Evolutionary conservation across 305 asterid species (phyloP).

Genomic region (Fraxinus greggii): DNA sequence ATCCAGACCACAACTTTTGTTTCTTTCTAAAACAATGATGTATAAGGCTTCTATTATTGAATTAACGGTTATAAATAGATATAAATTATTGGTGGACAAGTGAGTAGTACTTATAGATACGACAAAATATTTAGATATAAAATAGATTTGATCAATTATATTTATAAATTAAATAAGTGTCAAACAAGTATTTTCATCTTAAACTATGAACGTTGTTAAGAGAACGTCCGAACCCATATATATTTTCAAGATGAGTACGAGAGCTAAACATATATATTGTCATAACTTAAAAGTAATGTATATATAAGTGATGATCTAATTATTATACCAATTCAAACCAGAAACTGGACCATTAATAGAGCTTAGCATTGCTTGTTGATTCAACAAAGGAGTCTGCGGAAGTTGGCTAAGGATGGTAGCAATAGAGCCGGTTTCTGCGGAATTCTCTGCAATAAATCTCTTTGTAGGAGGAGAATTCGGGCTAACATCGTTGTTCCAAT

Average conservation of each 20-base stretch:
- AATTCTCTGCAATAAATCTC: slow-evolving; percentile 41
- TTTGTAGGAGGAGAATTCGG: slow-evolving; percentile 40
- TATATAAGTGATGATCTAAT: background rate
- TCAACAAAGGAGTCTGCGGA: slow-evolving; percentile 50
- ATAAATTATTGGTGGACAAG: too few species aligned
- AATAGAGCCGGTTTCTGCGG: slow-evolving; percentile 34
- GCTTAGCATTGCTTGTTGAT: slow-evolving; percentile 21
- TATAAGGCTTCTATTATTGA: too few species aligned
- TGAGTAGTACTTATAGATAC: background rate
- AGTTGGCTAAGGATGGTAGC: slow-evolving; percentile 53
- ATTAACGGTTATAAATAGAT: too few species aligned
- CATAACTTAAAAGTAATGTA: background rate
- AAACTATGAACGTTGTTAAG: too few species aligned
- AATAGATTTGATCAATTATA: too few species aligned
- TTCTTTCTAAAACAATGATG: too few species aligned
- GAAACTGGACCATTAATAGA: slow-evolving; percentile 27
- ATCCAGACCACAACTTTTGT: too few species aligned
- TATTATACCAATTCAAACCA: slow-evolving; percentile 64
- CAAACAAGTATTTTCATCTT: too few species aligned
- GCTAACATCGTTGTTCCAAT: slow-evolving; percentile 47
- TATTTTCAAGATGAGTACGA: background rate
- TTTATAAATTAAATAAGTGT: too few species aligned
- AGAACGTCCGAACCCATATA: background rate
- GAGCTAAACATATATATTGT: background rate
- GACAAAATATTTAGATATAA: too few species aligned